These are phyloP conservation scores for Triticum aestivum DNA, from an alignment of 176 grass and related monocot species.

Conservation along the genomic window IWGSC_CS_RefSeq_v2.1 NC_057802.1:574621110-574621609, in stretches of 20 bases:
- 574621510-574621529: constrained; percentile 16
- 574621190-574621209: not conserved
- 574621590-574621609: not conserved
- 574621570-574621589: not conserved
- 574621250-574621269: no score
- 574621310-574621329: no score
- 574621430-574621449: not conserved
- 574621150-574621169: not conserved
- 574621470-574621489: constrained; percentile 33
- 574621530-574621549: not conserved
- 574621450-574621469: constrained; percentile 40
- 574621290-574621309: not conserved
- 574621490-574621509: constrained; percentile 37
- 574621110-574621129: not conserved
- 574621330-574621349: no score
- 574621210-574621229: no score
- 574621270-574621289: not conserved
- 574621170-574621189: not conserved
- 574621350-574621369: not conserved
- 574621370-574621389: not conserved
- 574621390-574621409: not conserved
- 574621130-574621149: not conserved
- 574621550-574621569: not conserved
- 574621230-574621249: not conserved
- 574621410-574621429: not conserved